Conservation (phyloP, 2,329 filamentous ascomycete species). For the Neospermospora avenae region DNA sequence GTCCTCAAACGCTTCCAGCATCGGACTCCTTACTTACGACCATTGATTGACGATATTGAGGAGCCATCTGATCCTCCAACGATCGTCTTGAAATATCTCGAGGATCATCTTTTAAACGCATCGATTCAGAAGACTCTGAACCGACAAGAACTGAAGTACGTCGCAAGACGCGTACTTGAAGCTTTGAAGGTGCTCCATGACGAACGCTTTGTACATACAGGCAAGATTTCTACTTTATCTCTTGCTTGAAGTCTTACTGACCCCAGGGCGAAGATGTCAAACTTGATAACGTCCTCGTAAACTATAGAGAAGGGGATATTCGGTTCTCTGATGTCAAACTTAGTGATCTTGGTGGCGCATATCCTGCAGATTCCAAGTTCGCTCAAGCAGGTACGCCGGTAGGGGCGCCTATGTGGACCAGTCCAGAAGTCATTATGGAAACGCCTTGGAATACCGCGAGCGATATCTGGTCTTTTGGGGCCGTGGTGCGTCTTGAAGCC, state of each 20-base stretch:
- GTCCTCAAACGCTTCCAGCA: constrained; percentile 19
- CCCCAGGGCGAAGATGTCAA: constrained; percentile 24
- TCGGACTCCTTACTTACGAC: constrained; percentile 13
- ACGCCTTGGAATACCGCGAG: constrained; percentile 17
- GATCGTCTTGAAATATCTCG: constrained; percentile 16
- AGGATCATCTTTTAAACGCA: constrained; percentile 17
- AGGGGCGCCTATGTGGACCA: constrained; percentile 17
- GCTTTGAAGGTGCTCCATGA: constrained; percentile 16
- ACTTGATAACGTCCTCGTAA: constrained; percentile 32
- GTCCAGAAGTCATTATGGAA: constrained; percentile 15
- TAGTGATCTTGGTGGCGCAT: constrained; percentile 14
- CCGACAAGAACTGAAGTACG: constrained; percentile 15
- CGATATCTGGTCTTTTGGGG: constrained; percentile 22
- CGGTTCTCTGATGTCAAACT: constrained; percentile 13
- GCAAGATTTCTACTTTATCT: not conserved
- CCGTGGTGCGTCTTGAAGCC: constrained; percentile 5
- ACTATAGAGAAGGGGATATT: constrained; percentile 11
- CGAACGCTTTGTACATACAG: constrained; percentile 15
- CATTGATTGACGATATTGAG: constrained; percentile 17
- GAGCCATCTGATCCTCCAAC: constrained; percentile 14
- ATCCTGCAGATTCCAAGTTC: constrained; percentile 16
- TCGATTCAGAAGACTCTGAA: constrained; percentile 13
- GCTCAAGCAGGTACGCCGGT: constrained; percentile 11
- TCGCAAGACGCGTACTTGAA: constrained; percentile 13
- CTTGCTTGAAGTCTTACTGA: not conserved